Conservation (phyloP, 257 asterid species). For the Buddleja alternifolia region DNA sequence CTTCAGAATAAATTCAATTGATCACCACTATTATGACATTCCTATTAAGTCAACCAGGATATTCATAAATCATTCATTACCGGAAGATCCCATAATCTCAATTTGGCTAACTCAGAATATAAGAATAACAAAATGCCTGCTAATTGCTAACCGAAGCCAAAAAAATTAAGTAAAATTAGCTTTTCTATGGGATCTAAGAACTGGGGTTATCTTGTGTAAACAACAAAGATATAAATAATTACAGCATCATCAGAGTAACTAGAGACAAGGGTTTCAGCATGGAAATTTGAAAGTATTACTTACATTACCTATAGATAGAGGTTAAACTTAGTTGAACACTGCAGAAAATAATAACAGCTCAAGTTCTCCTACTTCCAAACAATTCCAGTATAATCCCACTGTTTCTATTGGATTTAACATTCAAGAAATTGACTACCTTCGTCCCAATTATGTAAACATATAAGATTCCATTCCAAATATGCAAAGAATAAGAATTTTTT, state of each 20-base stretch:
- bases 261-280: not conserved
- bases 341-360: not conserved
- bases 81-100: too few species aligned
- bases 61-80: not conserved
- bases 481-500: not conserved
- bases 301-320: not conserved
- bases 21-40: not conserved
- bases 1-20: not conserved
- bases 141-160: too few species aligned
- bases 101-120: too few species aligned
- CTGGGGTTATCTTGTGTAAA: not conserved
- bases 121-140: too few species aligned
- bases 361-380: not conserved
- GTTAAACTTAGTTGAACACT: not conserved
- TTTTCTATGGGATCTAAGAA: not conserved
- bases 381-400: not conserved
- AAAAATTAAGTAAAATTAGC: not conserved
- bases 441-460: not conserved
- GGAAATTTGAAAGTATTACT: not conserved
- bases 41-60: not conserved
- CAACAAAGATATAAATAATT: not conserved
- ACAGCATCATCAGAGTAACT: not conserved
- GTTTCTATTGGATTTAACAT: not conserved
- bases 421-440: not conserved
- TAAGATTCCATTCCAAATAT: not conserved